Percentiles rank a stretch among this genome's conserved stretches.
Conservation (phyloP, 2,329 filamentous ascomycete genomes). For the Ophiostoma triangulosporum region DNA sequence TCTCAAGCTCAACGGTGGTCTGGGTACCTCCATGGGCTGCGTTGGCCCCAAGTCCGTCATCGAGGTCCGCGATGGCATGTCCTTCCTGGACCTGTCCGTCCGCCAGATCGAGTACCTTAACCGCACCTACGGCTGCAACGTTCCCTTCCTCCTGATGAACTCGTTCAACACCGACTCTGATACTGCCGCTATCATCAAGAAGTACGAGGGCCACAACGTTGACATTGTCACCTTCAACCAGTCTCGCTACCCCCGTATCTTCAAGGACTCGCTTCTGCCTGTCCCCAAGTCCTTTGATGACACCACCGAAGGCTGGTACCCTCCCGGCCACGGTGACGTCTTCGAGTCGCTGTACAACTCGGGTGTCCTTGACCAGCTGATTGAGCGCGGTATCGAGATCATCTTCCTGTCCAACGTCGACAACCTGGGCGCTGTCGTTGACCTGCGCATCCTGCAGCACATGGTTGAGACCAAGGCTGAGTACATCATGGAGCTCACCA, state of each 20-base stretch:
- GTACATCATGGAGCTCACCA: conserved; percentile 99
- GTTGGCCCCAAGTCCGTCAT: conserved; percentile 99
- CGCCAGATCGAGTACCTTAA: conserved; percentile 99
- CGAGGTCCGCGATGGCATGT: conserved; percentile 99
- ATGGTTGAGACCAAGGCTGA: conserved; percentile 96
- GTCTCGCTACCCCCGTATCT: conserved; percentile 92
- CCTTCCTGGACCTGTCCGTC: conserved; percentile 95
- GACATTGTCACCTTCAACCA: conserved; percentile 99
- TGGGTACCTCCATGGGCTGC: conserved; percentile 98
- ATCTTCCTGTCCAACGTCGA: conserved; percentile 98
- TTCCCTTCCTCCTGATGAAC: conserved; percentile 99
- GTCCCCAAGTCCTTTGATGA: conserved; percentile 84
- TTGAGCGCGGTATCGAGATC: conserved; percentile 90
- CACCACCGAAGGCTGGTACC: conserved; percentile 93
- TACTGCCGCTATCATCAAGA: conserved; percentile 98
- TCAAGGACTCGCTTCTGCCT: conserved; percentile 95
- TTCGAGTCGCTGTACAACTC: conserved; percentile 99
- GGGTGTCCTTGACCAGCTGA: conserved; percentile 89
- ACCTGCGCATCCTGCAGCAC: conserved; percentile 96
- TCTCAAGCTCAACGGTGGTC: conserved; percentile 97
- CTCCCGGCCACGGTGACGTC: conserved; percentile 96
- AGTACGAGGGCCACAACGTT: conserved; percentile 99
- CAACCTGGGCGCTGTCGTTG: conserved; percentile 94
- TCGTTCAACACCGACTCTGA: conserved; percentile 99
- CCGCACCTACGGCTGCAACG: conserved; percentile 93